These are phyloP conservation scores for Cryomyces antarcticus DNA, from an alignment of 495 filamentous ascomycete genomes.

Conservation along the genomic window DNA sequence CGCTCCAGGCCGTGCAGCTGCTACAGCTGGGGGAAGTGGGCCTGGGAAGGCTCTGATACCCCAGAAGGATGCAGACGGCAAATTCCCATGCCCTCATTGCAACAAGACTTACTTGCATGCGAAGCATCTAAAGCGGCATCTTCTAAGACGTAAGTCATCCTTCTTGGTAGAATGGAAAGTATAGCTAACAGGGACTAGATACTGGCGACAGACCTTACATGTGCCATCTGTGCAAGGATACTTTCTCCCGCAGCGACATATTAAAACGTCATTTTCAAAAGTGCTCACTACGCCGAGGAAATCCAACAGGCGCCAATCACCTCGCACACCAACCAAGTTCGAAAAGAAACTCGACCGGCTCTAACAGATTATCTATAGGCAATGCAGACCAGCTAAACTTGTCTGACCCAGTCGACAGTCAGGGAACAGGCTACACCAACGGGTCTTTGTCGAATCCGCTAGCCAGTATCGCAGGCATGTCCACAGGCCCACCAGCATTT, in stretches of 20 bases:
- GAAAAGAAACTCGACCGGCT: constrained; percentile 2
- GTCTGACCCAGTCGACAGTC: not conserved
- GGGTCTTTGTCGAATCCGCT: not conserved
- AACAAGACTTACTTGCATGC: constrained; percentile 94
- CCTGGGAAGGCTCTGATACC: constrained; percentile 62
- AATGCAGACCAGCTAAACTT: not conserved
- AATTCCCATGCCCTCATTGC: constrained; percentile 93
- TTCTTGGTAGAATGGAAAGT: not conserved
- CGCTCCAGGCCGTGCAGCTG: constrained; percentile 56
- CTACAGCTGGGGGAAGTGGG: constrained; percentile 22
- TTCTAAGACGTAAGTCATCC: constrained; percentile 67
- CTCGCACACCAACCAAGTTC: constrained; percentile 38
- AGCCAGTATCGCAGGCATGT: not conserved
- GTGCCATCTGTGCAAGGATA: constrained; percentile 91
- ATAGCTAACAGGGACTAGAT: constrained; percentile 28
- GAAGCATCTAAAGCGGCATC: constrained; percentile 92
- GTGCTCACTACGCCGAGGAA: constrained; percentile 84
- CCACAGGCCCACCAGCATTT: not conserved
- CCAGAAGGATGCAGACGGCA: constrained; percentile 83
- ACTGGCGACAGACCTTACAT: constrained; percentile 93
- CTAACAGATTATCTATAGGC: constrained; percentile 5
- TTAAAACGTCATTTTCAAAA: constrained; percentile 97
- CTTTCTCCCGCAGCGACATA: constrained; percentile 96
- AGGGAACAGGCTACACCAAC: not conserved
- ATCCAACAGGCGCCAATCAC: constrained; percentile 81